Evolutionary conservation across 2,329 filamentous ascomycete species (phyloP).

Genomic region (Fusarium palustre): DNA sequence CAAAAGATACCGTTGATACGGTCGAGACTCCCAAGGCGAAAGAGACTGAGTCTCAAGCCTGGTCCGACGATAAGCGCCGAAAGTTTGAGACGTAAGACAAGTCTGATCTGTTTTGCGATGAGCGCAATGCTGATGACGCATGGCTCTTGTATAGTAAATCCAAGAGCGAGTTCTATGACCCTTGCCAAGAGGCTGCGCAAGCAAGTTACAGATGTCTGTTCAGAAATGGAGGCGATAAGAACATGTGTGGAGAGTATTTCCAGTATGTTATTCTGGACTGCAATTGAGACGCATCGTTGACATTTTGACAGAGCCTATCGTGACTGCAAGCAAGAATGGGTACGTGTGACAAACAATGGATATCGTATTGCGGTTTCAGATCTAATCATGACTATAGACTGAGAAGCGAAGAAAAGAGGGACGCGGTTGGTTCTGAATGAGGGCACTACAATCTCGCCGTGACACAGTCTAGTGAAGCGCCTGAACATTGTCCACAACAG

Average conservation of each 20-base stretch:
- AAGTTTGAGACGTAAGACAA: conserved; percentile 73
- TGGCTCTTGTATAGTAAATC: conserved; percentile 72
- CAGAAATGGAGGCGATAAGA: conserved; percentile 85
- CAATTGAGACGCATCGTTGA: conserved; percentile 29
- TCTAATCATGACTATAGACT: conserved; percentile 42
- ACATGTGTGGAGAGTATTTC: conserved; percentile 96
- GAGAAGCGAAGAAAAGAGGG: conserved; percentile 51
- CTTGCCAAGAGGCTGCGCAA: conserved; percentile 91
- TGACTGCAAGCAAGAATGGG: conserved; percentile 96
- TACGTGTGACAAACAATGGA: conserved; percentile 54
- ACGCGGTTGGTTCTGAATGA: conserved; percentile 41
- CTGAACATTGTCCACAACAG: background rate
- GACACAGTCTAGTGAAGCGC: background rate
- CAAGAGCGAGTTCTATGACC: conserved; percentile 91
- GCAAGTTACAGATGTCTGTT: conserved; percentile 88
- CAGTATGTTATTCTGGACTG: conserved; percentile 69
- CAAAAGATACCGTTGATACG: conserved; percentile 34
- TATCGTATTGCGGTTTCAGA: background rate
- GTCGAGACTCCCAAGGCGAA: conserved; percentile 30
- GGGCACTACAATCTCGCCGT: background rate
- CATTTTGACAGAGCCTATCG: conserved; percentile 79
- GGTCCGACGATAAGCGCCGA: conserved; percentile 69
- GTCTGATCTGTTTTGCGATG: background rate
- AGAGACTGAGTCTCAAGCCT: conserved; percentile 55
- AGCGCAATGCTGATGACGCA: conserved; percentile 9